Conservation (phyloP, 1,284 basidiomycete species). For the Somion occarium region DNA sequence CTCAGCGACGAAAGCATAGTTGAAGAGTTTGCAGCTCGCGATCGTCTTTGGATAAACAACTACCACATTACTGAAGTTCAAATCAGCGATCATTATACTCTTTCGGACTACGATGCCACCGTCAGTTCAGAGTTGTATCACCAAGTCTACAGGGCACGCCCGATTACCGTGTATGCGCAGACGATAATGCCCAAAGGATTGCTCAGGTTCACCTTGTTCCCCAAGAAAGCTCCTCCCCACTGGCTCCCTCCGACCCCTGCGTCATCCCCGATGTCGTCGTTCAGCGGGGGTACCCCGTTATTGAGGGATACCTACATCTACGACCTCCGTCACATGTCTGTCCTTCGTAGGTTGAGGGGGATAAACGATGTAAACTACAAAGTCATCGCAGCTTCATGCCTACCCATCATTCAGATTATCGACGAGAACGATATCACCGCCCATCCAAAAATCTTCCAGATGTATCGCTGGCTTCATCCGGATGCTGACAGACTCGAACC, state of each 20-base stretch:
- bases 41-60: neutral
- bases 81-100: neutral
- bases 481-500: neutral
- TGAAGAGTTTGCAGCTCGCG: neutral
- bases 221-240: neutral
- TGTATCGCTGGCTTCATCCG: conserved; percentile 5
- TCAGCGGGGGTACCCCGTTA: neutral
- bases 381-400: neutral
- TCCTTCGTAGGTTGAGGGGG: neutral
- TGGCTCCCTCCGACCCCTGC: neutral
- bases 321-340: neutral
- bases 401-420: neutral
- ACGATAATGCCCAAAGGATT: neutral
- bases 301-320: neutral
- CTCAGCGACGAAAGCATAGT: conserved; percentile 11
- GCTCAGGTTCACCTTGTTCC: neutral
- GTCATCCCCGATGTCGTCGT: neutral
- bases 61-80: neutral
- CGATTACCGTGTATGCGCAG: neutral
- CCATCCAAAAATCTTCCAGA: conserved; percentile 8
- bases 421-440: conserved; percentile 1
- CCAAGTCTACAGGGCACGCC: neutral
- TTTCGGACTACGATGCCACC: neutral
- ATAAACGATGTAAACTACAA: neutral
- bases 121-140: neutral